Evolutionary conservation across 2,329 filamentous ascomycete genomes (phyloP), one percentile per base, ranked within the genome.

Genomic region (Verticillium nonalfalfae): DNA sequence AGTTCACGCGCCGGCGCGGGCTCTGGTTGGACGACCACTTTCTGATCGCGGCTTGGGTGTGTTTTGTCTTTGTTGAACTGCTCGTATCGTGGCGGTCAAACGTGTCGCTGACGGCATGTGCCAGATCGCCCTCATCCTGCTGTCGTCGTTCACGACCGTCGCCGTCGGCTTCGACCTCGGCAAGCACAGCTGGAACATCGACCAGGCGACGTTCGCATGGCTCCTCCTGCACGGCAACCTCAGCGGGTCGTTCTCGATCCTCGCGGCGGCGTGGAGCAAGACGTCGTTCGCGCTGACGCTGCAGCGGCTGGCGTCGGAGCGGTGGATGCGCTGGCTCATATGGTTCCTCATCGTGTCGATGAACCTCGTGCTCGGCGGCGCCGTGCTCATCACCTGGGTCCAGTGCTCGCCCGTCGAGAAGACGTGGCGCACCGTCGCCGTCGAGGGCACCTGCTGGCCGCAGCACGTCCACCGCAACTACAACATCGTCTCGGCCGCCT

Each of bases 231-330:
- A 66, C 15, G 62, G 62, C 60, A 65, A 66, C 60, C 57, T 67
- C n/a, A 7, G 55, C 63, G 65, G 62, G 7, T 62, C 65, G 7
- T 59, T 64, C 15, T 68, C 67, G 18, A 62, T 69, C 36, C 55
- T 67, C 31, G 69, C 67, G 4, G 67, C 67, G 31, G 63, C 66
- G 3, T 68, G 63, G 65, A 68, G 68, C 62, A 73, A 73, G 61
- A 70, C 69, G 1, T 71, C 70, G 1, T 71, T 73, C 57, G 68
- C 69, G 35, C 40, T 71, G 54, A 71, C 69, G 34, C 63, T 73
- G 18, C 64, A 72, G 40, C 71, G 71, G 39, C 66, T 71, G 56
- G 63, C 70, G 15, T 55, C 60, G 11, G 65, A 68, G 18, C 60
- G 58, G 15, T 66, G 66, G 61, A 68, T 69, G 64, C 64, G 62